Conservation (phyloP, 352 stramenopile species). For the Phytophthora sojae region DNA sequence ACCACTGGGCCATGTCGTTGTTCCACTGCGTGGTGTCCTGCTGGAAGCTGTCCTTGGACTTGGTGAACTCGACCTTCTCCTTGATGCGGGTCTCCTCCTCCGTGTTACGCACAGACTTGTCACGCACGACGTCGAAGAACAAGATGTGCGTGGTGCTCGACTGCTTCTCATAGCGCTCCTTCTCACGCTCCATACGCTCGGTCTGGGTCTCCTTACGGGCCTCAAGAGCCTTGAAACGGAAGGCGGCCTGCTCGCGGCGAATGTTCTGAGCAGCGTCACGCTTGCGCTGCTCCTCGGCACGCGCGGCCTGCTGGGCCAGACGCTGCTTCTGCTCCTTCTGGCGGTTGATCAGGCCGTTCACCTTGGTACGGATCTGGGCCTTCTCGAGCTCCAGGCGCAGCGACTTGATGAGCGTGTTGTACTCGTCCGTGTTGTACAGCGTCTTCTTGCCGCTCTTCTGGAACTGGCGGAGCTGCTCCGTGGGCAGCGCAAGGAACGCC, state of each 20-base stretch:
- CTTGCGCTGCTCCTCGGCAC: slow-evolving; percentile 72
- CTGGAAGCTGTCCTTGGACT: slow-evolving; percentile 90
- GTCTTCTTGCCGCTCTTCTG: slow-evolving; percentile 72
- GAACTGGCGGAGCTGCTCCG: slow-evolving; percentile 77
- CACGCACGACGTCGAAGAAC: slow-evolving; percentile 84
- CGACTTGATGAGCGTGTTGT: slow-evolving; percentile 77
- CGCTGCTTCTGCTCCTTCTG: slow-evolving; percentile 80
- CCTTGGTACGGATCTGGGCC: slow-evolving; percentile 82
- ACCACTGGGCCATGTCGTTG: slow-evolving; percentile 89
- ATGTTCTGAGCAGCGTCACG: slow-evolving; percentile 78
- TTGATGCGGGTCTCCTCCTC: slow-evolving; percentile 86
- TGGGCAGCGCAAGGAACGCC: slow-evolving; percentile 81
- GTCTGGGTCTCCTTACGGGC: slow-evolving; percentile 82
- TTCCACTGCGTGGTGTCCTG: slow-evolving; percentile 90
- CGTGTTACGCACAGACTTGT: slow-evolving; percentile 73
- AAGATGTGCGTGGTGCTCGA: slow-evolving; percentile 78
- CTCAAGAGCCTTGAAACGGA: slow-evolving; percentile 84
- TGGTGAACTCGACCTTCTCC: slow-evolving; percentile 91
- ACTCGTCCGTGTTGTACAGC: slow-evolving; percentile 85
- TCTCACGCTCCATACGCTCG: slow-evolving; percentile 84
- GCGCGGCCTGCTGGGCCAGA: slow-evolving; percentile 65
- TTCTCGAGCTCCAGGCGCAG: slow-evolving; percentile 88
- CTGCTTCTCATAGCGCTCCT: slow-evolving; percentile 84
- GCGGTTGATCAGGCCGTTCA: slow-evolving; percentile 69
- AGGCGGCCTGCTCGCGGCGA: slow-evolving; percentile 73